A percentile compares a stretch with the other conserved stretches of the same genome.
phyloP scores from a whole-genome alignment of 805 yeast genomes.

The Pichia manshurica region DNA sequence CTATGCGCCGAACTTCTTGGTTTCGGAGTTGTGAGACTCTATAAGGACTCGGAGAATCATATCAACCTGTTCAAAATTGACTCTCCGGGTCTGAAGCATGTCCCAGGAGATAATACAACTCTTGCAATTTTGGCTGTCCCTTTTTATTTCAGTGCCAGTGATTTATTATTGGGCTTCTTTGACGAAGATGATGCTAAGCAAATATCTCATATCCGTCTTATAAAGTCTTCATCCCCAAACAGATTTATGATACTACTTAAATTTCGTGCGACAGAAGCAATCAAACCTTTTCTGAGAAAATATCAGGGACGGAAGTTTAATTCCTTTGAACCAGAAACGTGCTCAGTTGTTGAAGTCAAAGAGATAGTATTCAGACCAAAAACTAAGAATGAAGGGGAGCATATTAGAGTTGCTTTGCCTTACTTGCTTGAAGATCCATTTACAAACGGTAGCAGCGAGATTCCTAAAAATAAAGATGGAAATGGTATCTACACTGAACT shows the following conservation, averaged over 20 bases:
- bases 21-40: constrained; percentile 66
- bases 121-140: constrained; percentile 83
- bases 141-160: constrained; percentile 79
- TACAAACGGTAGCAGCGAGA: constrained; percentile 30
- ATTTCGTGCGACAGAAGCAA: constrained; percentile 50
- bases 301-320: constrained; percentile 74
- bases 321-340: constrained; percentile 83
- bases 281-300: constrained; percentile 57
- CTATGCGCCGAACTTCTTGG: constrained; percentile 63
- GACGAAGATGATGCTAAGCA: constrained; percentile 52
- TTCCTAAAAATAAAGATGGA: neutral
- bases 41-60: constrained; percentile 42
- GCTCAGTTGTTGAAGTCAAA: constrained; percentile 70
- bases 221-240: constrained; percentile 59
- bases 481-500: constrained; percentile 40
- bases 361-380: constrained; percentile 42
- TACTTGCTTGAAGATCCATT: constrained; percentile 71
- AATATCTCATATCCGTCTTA: constrained; percentile 66
- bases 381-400: neutral
- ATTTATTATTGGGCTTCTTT: constrained; percentile 65
- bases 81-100: constrained; percentile 8
- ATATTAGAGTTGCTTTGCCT: constrained; percentile 41
- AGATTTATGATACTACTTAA: constrained; percentile 75
- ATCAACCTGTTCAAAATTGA: constrained; percentile 17
- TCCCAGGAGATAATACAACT: constrained; percentile 54